A percentile compares a stretch with the other conserved stretches of the same genome.
Conservation (phyloP, 345 rosid species). For the Luvunga scandens region DNA sequence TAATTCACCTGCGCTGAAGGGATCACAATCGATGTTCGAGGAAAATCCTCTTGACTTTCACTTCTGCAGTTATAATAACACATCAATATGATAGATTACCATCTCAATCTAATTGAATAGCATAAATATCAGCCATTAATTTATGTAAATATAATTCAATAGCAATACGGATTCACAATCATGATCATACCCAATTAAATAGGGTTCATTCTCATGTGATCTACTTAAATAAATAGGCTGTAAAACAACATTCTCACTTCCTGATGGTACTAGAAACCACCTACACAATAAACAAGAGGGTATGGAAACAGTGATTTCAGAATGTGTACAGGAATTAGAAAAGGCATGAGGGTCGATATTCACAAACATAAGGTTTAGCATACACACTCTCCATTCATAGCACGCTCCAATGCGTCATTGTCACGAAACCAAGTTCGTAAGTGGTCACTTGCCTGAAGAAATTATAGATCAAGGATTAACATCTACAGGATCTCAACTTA, state of each 20-base stretch:
- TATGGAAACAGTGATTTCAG: not conserved
- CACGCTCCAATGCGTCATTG: constrained; percentile 75
- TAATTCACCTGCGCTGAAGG: constrained; percentile 53
- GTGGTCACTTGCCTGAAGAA: constrained; percentile 46
- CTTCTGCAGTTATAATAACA: constrained; percentile 46
- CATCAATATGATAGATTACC: not conserved
- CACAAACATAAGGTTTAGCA: constrained; percentile 5
- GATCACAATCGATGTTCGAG: constrained; percentile 55
- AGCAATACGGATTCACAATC: not conserved
- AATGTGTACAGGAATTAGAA: not conserved
- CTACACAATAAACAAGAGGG: constrained; percentile 31
- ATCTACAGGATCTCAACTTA: not conserved
- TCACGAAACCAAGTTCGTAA: constrained; percentile 52
- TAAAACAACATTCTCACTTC: constrained; percentile 37
- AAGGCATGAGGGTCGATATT: not conserved
- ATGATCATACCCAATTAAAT: constrained; percentile 58
- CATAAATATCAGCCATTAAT: not conserved
- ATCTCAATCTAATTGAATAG: not conserved
- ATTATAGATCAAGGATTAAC: constrained; percentile 10
- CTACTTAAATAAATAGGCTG: constrained; percentile 50
- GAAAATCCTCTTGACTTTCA: constrained; percentile 40
- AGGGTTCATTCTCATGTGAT: constrained; percentile 52
- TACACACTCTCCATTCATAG: constrained; percentile 79
- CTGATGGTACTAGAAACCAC: constrained; percentile 66
- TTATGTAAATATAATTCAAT: not conserved